Evolutionary conservation across 495 filamentous ascomycete genomes (phyloP), one percentile per base, ranked within the genome.

Genomic region (Penicillium roqueforti): DNA sequence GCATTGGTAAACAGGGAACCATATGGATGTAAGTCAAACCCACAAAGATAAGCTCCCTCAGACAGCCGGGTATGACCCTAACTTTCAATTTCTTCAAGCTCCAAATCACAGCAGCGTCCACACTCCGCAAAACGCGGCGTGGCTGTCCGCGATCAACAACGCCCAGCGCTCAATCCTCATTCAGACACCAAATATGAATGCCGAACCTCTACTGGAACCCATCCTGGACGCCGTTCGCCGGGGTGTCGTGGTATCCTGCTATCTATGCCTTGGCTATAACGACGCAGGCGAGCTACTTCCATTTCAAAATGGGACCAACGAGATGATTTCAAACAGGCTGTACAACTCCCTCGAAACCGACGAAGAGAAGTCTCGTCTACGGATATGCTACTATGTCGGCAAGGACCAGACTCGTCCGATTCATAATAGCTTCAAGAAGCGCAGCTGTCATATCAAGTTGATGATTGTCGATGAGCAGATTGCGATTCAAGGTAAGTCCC

Each of bases 241-340:
- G 14, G 86, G 86, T 13, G 70, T 89, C 3, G 69, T 80, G 10
- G 83, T 91, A 2, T 80, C 79, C 3, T 84, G 78, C 61, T 90
- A 88, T 53, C 69, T 91, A 19, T 88, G 85, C 48, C 76, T 91
- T 1, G 86, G 88, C 1, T 92, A 92, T 65, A 91, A 91, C 57
- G 87, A 92, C 55, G 73, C 83, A 7, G 87, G 87, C 48, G 85
- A 91, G 59, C 72, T 91, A 11, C 79, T 92, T 1, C 88, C 87
- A 1, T 75, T 77, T 53, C 88, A 92, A 68, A 84, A 84, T 42
- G 88, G 88, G 2, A 87, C 83, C 13, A 92, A 92, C 66, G 87
- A 90, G 47, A 82, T 83, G 74, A 73, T 83, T 22, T 78, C 84
- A 0, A 71, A 83, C 45, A 71, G 73, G 4, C 66, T 91, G 3